phyloP scores from a whole-genome alignment of 2,329 filamentous ascomycete genomes.

The Microsporum audouinii region DNA sequence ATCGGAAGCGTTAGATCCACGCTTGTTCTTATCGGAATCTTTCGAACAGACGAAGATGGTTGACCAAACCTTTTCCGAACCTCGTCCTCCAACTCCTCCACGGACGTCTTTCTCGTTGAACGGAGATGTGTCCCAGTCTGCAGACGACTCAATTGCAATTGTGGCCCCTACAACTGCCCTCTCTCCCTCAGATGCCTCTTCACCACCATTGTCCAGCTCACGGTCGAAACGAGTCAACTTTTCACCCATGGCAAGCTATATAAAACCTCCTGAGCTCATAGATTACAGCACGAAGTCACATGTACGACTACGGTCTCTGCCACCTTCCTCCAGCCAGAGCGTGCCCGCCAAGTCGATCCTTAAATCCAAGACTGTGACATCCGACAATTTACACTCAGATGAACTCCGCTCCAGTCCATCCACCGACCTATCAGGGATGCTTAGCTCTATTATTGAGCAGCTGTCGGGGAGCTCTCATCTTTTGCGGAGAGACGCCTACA shows the following conservation, averaged over 20 bases:
- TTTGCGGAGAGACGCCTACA: conserved; percentile 74
- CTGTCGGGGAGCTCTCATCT: conserved; percentile 62
- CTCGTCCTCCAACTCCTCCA: conserved; percentile 47
- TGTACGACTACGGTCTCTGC: conserved; percentile 37
- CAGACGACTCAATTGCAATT: conserved; percentile 19
- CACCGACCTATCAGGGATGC: conserved; percentile 60
- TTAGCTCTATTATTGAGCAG: conserved; percentile 74
- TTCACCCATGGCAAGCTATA: conserved; percentile 47
- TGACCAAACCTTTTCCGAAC: conserved; percentile 8
- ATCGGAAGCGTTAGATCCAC: not conserved
- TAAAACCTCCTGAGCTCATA: conserved; percentile 34
- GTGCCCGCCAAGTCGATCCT: conserved; percentile 64
- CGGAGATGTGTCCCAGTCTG: conserved; percentile 25
- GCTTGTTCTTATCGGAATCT: not conserved
- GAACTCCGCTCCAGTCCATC: conserved; percentile 38
- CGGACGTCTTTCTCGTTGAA: conserved; percentile 19
- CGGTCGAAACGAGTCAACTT: conserved; percentile 51
- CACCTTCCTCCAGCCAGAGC: conserved; percentile 39
- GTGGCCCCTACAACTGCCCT: not conserved
- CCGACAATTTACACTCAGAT: conserved; percentile 32
- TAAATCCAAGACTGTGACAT: conserved; percentile 48
- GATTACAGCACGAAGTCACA: conserved; percentile 22
- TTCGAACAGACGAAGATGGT: not conserved
- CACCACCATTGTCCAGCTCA: conserved; percentile 28
- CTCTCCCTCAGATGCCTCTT: conserved; percentile 8